Evolutionary conservation across 768 basidiomycete species (phyloP), one percentile per base, ranked within the genome.

Genomic region (Rubroboletus satanas): DNA sequence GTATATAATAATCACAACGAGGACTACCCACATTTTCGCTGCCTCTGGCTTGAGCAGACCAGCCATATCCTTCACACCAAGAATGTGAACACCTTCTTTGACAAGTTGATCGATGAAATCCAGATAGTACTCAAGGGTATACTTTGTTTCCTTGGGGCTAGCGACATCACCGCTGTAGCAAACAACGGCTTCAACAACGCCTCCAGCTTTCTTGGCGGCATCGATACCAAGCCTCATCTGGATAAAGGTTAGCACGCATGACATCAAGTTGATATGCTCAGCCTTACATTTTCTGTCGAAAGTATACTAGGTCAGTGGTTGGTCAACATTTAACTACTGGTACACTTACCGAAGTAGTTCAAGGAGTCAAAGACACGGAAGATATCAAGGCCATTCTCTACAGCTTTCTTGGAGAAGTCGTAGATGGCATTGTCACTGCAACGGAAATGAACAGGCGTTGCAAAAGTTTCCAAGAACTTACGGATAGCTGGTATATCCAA

Each of bases 331-430:
- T 7, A 21, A 29, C 11, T 26, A 26, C 33, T 32, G 15, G 35
- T 26, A 10, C 44, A 77, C 84, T 49, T 73, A 87, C 95, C 96
- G 59, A 99, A 88, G 73, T 98, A 99, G 79, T 99, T 99, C 74
- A 99, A 77, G 31, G 97, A 98, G 73, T 99, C 97, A 64, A 99
- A 99, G 50, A 99, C 93, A 67, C 97, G 84, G 90, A 99, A 99
- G 71, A 99, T 99, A 74, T 99, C 97, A 46, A 98, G 83, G 68
- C 97, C 97, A 64, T 98, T 97, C 75, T 98, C 94, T n/a, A 99
- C 96, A 23, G 97, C 97, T 72, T 96, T 96, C 79, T 95, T 96
- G 57, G 92, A 97, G 78, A 99, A 99, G 73, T 97, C 97, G 74
- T 99, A 99, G 73, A 99, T 98, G 54, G 92, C 96, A 65, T 99